Evolutionary conservation across 2,329 filamentous ascomycete species (phyloP), one percentile per base, ranked within the genome.

Genomic region (Capronia coronata): DNA sequence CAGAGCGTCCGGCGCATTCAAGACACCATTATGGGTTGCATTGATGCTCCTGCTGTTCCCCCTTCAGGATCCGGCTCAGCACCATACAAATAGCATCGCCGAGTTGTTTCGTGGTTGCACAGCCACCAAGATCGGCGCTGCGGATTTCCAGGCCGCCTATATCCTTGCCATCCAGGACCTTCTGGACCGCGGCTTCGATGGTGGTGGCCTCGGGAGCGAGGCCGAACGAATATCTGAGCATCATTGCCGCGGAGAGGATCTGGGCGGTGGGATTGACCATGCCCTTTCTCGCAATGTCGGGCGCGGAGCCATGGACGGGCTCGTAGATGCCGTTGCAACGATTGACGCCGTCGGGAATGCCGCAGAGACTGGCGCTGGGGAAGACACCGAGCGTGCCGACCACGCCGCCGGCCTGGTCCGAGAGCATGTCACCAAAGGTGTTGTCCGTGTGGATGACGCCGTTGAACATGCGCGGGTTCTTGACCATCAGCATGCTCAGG

Each of bases 381-480:
- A 93, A 96, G 45, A 98, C 83, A 70, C 93, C 93, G 59, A 98
- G 86, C 73, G 93, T 93, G 69, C 93, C 93, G 65, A 98, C 97
- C 62, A 98, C 80, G 75, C 93, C 93, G 65, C 93, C 93, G 77
- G 93, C 97, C 88, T 97, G 95, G 72, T 98, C 93, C 66, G 91
- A 97, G 60, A 98, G 82, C 79, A 98, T 98, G 75, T 97, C 93
- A 72, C 93, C 93, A 78, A 97, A 98, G 65, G 97, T 79, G 80
- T 98, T 98, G 71, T 93, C 93, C 77, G 83, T 84, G 72, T 98
- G 93, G 50, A 98, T 83, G 52, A 98, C 90, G 21, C 58, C 59
- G 77, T 95, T 96, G 82, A 97, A 98, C 51, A 90, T 90, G 46
- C 83, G 75, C 46, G 93, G 93, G 75, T 97, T 90, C 61, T 88